Evolutionary conservation across 129 eudicot genomes (phyloP).

Genomic region (Tagetes erecta): DNA sequence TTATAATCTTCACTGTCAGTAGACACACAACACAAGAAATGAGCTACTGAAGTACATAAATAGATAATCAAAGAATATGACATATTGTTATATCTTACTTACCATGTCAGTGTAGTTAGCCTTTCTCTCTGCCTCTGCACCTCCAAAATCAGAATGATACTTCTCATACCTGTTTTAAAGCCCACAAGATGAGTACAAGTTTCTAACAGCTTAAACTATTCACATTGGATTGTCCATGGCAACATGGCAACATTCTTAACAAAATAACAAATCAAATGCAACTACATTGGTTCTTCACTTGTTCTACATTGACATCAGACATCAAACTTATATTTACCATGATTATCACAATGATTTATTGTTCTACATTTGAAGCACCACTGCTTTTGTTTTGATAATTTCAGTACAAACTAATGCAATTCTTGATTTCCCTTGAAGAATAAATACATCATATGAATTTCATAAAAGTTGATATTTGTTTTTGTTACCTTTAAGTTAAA

Average conservation of each 20-base stretch:
- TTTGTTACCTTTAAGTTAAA: background rate
- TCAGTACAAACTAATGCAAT: background rate
- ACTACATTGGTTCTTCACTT: background rate
- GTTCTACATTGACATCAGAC: background rate
- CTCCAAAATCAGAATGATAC: constrained; percentile 83
- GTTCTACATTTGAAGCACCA: constrained; percentile 10
- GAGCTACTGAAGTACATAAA: background rate
- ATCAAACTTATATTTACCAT: background rate
- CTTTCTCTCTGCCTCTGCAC: constrained; percentile 82
- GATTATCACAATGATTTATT: background rate
- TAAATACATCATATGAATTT: background rate
- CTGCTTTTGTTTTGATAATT: background rate
- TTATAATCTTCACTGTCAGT: background rate
- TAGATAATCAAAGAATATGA: background rate
- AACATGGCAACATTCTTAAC: background rate
- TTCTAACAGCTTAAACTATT: background rate
- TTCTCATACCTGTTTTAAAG: constrained; percentile 76
- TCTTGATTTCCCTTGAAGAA: background rate
- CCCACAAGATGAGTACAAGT: constrained; percentile 4
- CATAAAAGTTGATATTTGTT: background rate
- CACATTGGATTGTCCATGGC: background rate
- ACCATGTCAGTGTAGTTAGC: constrained; percentile 98
- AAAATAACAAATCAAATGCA: background rate
- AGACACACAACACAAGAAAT: background rate
- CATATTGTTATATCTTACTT: background rate